These are phyloP conservation scores for Macadamia integrifolia DNA, from an alignment of 164 flowering plant genomes.

Conservation along the genomic window DNA sequence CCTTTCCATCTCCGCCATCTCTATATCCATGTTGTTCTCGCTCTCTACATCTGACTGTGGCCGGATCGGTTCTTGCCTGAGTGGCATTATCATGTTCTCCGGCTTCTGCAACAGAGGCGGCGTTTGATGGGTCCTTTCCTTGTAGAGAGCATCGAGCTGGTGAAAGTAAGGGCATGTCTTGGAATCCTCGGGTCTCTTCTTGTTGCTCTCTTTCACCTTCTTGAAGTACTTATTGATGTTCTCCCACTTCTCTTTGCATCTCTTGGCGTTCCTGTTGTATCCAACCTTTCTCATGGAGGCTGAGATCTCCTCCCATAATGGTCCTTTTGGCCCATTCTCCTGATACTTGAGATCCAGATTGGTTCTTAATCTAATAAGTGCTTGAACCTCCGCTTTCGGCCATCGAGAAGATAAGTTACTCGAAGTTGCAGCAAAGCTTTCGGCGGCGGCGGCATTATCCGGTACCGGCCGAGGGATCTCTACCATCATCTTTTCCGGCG, in stretches of 20 bases:
- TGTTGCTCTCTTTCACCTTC: slow-evolving; percentile 53
- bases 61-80: not conserved
- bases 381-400: slow-evolving; percentile 68
- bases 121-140: slow-evolving; percentile 13
- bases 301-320: slow-evolving; percentile 67
- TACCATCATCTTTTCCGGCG: slow-evolving; percentile 7
- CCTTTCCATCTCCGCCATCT: not conserved
- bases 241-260: slow-evolving; percentile 78
- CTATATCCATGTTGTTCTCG: not conserved
- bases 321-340: slow-evolving; percentile 51
- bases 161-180: slow-evolving; percentile 67
- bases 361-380: slow-evolving; percentile 43
- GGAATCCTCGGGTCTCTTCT: slow-evolving; percentile 50
- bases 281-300: slow-evolving; percentile 46
- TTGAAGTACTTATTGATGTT: slow-evolving; percentile 72
- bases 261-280: slow-evolving; percentile 47
- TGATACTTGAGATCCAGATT: slow-evolving; percentile 34
- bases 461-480: slow-evolving; percentile 11
- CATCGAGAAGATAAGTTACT: slow-evolving; percentile 34
- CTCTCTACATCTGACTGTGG: not conserved
- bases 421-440: not conserved
- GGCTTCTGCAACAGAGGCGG: slow-evolving; percentile 12
- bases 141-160: slow-evolving; percentile 53
- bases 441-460: slow-evolving; percentile 5
- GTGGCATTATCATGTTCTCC: slow-evolving; percentile 21